Percentiles rank a stretch among this genome's conserved stretches.
These are phyloP conservation scores for Rubia tinctorum DNA, from an alignment of 305 asterid species.

Conservation along the genomic window DNA sequence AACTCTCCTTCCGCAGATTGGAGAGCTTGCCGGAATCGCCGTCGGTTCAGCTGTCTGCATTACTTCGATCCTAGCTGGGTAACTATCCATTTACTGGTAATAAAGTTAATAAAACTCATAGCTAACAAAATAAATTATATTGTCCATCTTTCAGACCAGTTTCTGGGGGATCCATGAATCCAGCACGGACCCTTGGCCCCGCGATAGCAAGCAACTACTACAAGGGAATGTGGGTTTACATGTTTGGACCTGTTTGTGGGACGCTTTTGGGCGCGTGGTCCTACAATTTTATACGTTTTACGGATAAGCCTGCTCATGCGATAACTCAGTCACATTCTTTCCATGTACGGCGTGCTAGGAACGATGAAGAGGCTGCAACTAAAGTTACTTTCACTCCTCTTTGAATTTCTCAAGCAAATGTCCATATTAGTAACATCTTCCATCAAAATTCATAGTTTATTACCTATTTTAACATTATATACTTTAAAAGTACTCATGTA, in stretches of 20 bases:
- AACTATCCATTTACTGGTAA: slow-evolving; percentile 8
- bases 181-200: slow-evolving; percentile 73
- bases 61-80: slow-evolving; percentile 85
- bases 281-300: slow-evolving; percentile 47
- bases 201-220: slow-evolving; percentile 68
- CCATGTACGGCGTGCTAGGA: slow-evolving; percentile 43
- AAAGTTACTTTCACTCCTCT: slow-evolving; percentile 25
- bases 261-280: slow-evolving; percentile 63
- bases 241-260: slow-evolving; percentile 63
- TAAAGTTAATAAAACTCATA: neutral
- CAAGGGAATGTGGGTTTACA: slow-evolving; percentile 62
- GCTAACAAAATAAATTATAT: no score
- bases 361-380: slow-evolving; percentile 21
- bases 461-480: no score
- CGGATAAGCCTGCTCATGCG: slow-evolving; percentile 42
- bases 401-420: slow-evolving; percentile 20
- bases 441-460: neutral
- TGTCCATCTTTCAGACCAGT: slow-evolving; percentile 42
- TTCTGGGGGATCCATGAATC: slow-evolving; percentile 93
- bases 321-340: slow-evolving; percentile 34
- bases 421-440: neutral
- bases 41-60: slow-evolving; percentile 95
- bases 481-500: no score
- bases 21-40: slow-evolving; percentile 89
- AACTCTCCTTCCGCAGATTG: slow-evolving; percentile 36